phyloP scores from a whole-genome alignment of 495 filamentous ascomycete species.

The Pseudoneurospora amorphoporcata region DNA sequence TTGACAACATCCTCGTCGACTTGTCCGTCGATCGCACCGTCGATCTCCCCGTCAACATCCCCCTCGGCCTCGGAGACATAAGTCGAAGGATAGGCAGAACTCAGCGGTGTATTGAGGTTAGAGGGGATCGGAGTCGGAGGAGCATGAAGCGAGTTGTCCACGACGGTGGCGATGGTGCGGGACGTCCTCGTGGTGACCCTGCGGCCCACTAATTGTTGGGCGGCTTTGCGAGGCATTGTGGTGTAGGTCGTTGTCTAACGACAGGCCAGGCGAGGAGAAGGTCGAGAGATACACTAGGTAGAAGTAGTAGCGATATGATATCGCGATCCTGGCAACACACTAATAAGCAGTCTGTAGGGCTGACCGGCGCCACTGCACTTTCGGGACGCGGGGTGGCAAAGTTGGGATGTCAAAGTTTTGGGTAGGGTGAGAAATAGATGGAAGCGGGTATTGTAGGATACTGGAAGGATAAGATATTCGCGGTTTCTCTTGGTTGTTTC shows the following conservation, averaged over 20 bases:
- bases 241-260: neutral
- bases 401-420: neutral
- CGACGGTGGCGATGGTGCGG: conserved; percentile 13
- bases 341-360: neutral
- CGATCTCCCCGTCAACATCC: conserved; percentile 19
- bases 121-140: conserved; percentile 26
- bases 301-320: neutral
- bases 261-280: neutral
- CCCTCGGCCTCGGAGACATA: conserved; percentile 36
- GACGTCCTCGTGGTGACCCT: conserved; percentile 15
- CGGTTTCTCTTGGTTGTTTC: conserved; percentile 2
- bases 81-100: conserved; percentile 32
- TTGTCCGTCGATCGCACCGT: neutral
- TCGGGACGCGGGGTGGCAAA: neutral
- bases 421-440: neutral
- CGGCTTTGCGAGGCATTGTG: conserved; percentile 25
- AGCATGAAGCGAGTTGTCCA: neutral
- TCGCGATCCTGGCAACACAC: neutral
- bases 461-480: neutral
- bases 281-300: neutral
- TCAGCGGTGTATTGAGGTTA: conserved; percentile 20
- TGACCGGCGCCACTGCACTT: neutral
- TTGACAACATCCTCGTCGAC: conserved; percentile 26
- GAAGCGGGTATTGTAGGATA: neutral
- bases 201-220: neutral